A percentile compares a stretch with the other conserved stretches of the same genome.
phyloP scores from a whole-genome alignment of 2,329 filamentous ascomycete genomes.

The Nemania sp. region DNA sequence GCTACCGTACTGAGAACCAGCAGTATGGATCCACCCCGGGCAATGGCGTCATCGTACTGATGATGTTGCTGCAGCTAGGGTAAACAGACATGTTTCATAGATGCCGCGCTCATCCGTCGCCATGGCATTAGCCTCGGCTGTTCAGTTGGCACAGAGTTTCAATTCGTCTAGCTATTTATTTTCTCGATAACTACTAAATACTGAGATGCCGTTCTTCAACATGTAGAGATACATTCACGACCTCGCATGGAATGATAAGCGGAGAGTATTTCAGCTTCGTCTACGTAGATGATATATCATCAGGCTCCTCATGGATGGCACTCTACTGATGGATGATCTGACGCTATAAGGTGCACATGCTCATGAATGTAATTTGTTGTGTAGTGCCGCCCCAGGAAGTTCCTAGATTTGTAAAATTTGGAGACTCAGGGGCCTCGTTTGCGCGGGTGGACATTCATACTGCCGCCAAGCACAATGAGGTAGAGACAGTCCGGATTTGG shows the following conservation, averaged over 20 bases:
- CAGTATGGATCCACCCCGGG: conserved; percentile 10
- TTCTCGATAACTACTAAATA: no score
- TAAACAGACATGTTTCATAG: no score
- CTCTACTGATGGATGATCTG: conserved; percentile 46
- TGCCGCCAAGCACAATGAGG: conserved; percentile 48
- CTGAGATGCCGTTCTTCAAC: no score
- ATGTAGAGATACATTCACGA: no score
- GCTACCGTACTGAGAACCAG: conserved; percentile 36
- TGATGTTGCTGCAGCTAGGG: conserved; percentile 49
- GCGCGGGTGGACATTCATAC: conserved; percentile 48
- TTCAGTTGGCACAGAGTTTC: background rate
- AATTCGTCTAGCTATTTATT: background rate
- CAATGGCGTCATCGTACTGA: conserved; percentile 41
- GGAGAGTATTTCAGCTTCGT: no score
- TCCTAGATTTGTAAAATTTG: conserved; percentile 45
- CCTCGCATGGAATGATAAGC: no score
- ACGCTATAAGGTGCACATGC: conserved; percentile 55
- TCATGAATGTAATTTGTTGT: conserved; percentile 42
- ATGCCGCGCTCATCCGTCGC: conserved; percentile 41
- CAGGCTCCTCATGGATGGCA: no score
- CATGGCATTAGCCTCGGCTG: conserved; percentile 7
- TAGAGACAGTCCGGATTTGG: conserved; percentile 46
- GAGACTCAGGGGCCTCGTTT: conserved; percentile 46
- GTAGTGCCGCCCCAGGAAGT: conserved; percentile 38
- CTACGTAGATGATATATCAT: no score